Evolutionary conservation across 148 eudicot genomes (phyloP).

Genomic region (Cornus controversa): DNA sequence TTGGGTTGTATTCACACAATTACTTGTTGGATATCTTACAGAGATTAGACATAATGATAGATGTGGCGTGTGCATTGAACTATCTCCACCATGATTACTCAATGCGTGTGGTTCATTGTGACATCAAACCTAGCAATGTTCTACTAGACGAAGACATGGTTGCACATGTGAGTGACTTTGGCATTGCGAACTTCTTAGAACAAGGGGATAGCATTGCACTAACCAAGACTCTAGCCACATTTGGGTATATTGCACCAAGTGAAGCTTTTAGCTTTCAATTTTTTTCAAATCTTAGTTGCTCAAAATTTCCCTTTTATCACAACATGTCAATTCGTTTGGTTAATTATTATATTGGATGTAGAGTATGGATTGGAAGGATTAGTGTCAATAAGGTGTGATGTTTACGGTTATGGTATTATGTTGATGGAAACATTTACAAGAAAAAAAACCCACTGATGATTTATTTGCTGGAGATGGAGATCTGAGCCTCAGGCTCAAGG

Average conservation of each 20-base stretch:
- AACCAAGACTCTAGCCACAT: not conserved
- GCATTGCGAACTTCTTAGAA: not conserved
- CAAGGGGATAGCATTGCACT: not conserved
- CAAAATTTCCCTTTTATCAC: not conserved
- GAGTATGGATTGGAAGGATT: not conserved
- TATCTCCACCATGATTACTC: no score
- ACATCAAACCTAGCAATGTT: no score
- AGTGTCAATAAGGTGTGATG: not conserved
- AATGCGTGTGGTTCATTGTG: no score
- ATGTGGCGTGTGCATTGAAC: no score
- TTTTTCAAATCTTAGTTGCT: not conserved
- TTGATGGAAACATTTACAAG: not conserved
- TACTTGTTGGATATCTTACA: no score
- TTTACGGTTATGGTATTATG: not conserved
- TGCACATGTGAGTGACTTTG: not conserved
- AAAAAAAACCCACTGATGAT: not conserved
- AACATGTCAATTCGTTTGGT: not conserved
- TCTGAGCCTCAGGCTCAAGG: not conserved
- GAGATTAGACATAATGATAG: no score
- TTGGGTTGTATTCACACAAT: no score
- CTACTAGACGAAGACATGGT: no score
- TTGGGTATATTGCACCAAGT: constrained; percentile 2
- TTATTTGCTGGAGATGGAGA: not conserved
- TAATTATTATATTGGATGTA: not conserved
- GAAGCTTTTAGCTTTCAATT: not conserved